Evolutionary conservation across 371 early-diverging fungal genomes (phyloP).

Genomic region (Actinomortierella ambigua): DNA sequence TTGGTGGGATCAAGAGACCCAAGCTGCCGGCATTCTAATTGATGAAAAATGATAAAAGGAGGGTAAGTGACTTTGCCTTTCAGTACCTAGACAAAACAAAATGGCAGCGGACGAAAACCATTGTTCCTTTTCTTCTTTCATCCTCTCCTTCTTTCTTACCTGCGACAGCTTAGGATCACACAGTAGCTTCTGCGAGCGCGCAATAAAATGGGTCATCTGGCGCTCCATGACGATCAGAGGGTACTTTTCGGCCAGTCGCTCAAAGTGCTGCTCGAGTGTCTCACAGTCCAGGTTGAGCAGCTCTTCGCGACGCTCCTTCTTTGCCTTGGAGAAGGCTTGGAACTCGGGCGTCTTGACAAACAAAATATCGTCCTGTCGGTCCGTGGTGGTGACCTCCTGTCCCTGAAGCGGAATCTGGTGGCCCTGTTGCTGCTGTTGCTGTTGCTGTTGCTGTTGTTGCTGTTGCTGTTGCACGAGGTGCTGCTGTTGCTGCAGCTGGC

Average conservation of each 20-base stretch:
- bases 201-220: slow-evolving; percentile 44
- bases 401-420: background rate
- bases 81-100: background rate
- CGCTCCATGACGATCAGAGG: slow-evolving; percentile 49
- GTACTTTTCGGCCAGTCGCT: slow-evolving; percentile 53
- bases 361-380: slow-evolving; percentile 32
- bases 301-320: slow-evolving; percentile 47
- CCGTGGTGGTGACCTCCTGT: slow-evolving; percentile 11
- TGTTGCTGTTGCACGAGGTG: slow-evolving; percentile 13
- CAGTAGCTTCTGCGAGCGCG: slow-evolving; percentile 35
- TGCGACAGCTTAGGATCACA: slow-evolving; percentile 38
- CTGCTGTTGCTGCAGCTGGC: background rate
- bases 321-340: slow-evolving; percentile 35
- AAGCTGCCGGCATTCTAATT: slow-evolving; percentile 24
- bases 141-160: slow-evolving; percentile 8
- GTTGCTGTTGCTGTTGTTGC: slow-evolving; percentile 13
- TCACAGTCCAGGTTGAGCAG: slow-evolving; percentile 49
- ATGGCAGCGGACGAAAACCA: background rate
- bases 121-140: background rate
- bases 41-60: background rate
- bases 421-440: slow-evolving; percentile 1
- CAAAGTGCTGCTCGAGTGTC: slow-evolving; percentile 53
- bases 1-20: slow-evolving; percentile 33
- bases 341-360: slow-evolving; percentile 38
- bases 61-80: background rate